Conservation (phyloP, 1,284 basidiomycete genomes). For the Tilletia walkeri region DNA sequence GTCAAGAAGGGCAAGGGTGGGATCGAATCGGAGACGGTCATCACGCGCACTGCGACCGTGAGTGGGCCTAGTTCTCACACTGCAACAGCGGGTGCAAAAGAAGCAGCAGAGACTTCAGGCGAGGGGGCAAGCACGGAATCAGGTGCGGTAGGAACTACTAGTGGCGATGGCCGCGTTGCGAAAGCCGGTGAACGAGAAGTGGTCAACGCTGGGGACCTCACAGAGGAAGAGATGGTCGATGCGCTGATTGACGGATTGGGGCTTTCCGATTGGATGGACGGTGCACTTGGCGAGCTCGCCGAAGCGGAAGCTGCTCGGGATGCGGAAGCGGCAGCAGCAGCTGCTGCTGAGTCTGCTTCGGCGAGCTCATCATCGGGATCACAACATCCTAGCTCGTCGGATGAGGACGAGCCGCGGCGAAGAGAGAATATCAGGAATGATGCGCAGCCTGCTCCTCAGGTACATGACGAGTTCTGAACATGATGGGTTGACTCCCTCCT, state of each 20-base stretch:
- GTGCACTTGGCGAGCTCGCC: neutral
- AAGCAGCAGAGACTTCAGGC: neutral
- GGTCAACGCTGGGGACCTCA: neutral
- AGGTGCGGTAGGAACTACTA: neutral
- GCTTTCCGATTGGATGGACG: constrained; percentile 1
- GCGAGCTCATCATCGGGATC: too few relatives aligned
- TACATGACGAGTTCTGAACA: too few relatives aligned
- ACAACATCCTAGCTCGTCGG: too few relatives aligned
- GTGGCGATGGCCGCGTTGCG: too few relatives aligned
- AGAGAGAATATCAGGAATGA: too few relatives aligned
- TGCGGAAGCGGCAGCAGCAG: too few relatives aligned
- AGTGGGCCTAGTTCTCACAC: too few relatives aligned
- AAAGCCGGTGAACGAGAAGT: neutral
- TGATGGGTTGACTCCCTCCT: too few relatives aligned
- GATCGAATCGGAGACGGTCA: neutral
- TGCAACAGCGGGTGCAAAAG: neutral
- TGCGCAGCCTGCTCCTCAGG: too few relatives aligned
- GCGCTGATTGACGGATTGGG: constrained; percentile 6
- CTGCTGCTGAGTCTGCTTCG: neutral
- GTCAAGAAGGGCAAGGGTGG: neutral
- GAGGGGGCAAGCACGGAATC: neutral
- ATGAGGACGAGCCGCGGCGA: too few relatives aligned
- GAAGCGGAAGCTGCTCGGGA: neutral
- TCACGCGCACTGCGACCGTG: neutral
- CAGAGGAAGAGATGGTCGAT: constrained; percentile 13